Evolutionary conservation across 805 yeast genomes (phyloP).

Genomic region (Grigorovia transvaalensis): DNA sequence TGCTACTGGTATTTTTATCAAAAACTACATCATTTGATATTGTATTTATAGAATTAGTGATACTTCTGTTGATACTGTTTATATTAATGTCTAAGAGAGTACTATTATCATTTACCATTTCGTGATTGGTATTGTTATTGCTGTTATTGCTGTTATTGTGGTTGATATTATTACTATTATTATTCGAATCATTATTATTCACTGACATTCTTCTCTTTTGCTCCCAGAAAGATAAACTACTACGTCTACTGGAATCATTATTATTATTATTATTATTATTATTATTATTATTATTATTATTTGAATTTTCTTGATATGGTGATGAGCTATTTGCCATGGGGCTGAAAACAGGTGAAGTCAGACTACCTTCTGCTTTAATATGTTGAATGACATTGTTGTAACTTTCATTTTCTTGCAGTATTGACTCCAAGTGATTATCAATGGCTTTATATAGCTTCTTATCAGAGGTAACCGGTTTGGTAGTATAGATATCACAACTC

Average conservation of each 20-base stretch:
- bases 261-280: not conserved
- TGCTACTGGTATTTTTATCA: too few relatives aligned
- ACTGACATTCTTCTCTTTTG: constrained; percentile 34
- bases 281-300: not conserved
- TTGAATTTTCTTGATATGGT: not conserved
- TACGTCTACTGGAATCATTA: constrained; percentile 6
- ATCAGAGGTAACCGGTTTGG: constrained; percentile 87
- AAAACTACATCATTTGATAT: not conserved
- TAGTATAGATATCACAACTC: constrained; percentile 86
- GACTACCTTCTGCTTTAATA: constrained; percentile 11
- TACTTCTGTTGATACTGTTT: too few relatives aligned
- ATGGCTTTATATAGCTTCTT: constrained; percentile 79
- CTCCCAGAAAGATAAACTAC: constrained; percentile 29
- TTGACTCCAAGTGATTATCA: constrained; percentile 62
- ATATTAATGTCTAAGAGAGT: not conserved
- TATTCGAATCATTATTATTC: constrained; percentile 6
- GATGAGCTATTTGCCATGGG: not conserved
- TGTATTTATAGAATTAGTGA: not conserved
- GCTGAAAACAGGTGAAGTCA: not conserved
- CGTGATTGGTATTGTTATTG: not conserved
- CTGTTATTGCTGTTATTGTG: not conserved
- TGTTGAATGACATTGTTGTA: constrained; percentile 27
- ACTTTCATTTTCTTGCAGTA: constrained; percentile 31
- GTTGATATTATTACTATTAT: constrained; percentile 8
- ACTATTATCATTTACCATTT: not conserved